Base-by-base conservation (phyloP, 352 stramenopile genomes). In the Phytophthora niederhauseri region DNA sequence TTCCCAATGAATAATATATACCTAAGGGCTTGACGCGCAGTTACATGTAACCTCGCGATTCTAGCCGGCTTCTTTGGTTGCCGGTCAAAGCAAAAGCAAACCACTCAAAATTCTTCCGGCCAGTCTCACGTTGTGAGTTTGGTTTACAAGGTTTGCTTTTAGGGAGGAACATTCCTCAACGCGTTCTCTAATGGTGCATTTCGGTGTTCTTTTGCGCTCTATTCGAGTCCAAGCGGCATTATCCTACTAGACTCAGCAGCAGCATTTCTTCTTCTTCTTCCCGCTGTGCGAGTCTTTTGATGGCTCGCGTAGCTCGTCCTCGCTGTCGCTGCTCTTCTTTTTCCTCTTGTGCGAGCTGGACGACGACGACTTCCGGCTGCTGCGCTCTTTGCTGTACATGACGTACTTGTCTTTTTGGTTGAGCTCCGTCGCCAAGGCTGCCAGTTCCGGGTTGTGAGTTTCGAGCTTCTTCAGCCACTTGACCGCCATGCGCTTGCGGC, bases 401-500 rank as follows among this genome's bases (percentile, higher is more conserved):
- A 90, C 76, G 70, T 95, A 98, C 20, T 87, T 66, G 83, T 99
- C 95, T 7, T 82, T 73, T 41, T 78, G 61, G 70, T 99, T 98
- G 22, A 98, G 75, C 48, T 89, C 78, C 1, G 81, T 76, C 0
- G 95, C 96, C 36, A 90, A 63, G 8, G 75, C 61, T 2, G 84
- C 94, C 20, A 99, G 75, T 46, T 98, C 81, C 14, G 93, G 90
- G 65, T 97, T 90, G 17, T 87, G 36, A 6, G 85, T 74, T 46
- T 92, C 73, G 2, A 99, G 78, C 63, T 89, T 85, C 22, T 75
- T 59, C 20, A 99, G 80, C 94, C 95, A 98, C 70, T 98, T 98
- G 53, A 92, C 93, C 1, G 97, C 93, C 96, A 99, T 99, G 51
- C 92, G 92, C 69, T 97, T 98, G 61, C 97, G 83, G 11, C 96